These are phyloP conservation scores for Dioszegia hungarica DNA, from an alignment of 768 basidiomycete species.

Conservation along the genomic window DNA sequence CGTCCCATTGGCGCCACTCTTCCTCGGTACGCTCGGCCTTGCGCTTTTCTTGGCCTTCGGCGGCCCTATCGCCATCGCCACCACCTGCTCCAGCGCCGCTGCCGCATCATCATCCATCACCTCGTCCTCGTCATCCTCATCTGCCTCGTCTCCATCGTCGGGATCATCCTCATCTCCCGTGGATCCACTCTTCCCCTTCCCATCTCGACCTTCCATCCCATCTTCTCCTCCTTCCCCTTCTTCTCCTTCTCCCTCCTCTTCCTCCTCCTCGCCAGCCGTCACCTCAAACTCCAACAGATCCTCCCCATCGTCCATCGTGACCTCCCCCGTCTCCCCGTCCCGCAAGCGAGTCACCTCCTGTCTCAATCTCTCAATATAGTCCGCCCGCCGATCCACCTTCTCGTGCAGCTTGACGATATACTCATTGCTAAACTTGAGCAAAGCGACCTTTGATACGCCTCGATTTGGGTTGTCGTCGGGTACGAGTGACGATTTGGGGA, in stretches of 20 bases:
- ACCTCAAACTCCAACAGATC: conserved; percentile 46
- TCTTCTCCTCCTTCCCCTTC: conserved; percentile 34
- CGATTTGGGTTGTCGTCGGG: conserved; percentile 88
- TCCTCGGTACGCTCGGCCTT: neutral
- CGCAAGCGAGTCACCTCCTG: conserved; percentile 61
- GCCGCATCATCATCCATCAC: conserved; percentile 19
- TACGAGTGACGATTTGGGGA: conserved; percentile 63
- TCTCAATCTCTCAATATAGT: conserved; percentile 66
- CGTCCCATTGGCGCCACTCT: neutral
- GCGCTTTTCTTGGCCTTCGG: neutral
- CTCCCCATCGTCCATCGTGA: conserved; percentile 52
- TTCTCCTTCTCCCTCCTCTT: conserved; percentile 14
- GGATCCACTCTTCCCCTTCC: too few relatives aligned
- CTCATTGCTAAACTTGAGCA: conserved; percentile 85
- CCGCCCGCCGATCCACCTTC: conserved; percentile 72
- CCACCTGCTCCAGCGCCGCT: too few relatives aligned
- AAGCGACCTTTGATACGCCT: conserved; percentile 85
- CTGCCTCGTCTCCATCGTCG: too few relatives aligned
- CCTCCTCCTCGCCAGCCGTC: conserved; percentile 51
- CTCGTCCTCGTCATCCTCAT: conserved; percentile 45
- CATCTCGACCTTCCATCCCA: conserved; percentile 45
- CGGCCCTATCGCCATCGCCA: too few relatives aligned
- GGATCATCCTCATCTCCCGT: too few relatives aligned
- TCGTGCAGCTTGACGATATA: conserved; percentile 72
- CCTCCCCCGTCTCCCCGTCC: conserved; percentile 43